phyloP scores from a whole-genome alignment of 2,329 filamentous ascomycete genomes.

The Colletotrichum coccodes region DNA sequence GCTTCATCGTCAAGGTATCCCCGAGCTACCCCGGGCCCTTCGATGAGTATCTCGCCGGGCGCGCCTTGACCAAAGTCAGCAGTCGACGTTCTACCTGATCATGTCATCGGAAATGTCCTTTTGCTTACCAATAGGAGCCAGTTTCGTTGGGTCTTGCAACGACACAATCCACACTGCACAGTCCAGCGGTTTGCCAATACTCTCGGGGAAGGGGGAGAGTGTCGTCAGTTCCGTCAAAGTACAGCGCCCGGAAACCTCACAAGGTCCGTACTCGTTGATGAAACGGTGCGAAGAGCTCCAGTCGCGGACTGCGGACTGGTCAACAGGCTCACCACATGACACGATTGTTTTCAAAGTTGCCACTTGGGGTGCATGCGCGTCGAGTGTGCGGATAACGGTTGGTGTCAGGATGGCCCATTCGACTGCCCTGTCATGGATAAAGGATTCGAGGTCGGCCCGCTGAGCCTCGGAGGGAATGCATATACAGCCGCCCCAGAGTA shows the following conservation, averaged over 20 bases:
- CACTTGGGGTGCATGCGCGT: neutral
- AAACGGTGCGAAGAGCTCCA: neutral
- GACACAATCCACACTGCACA: neutral
- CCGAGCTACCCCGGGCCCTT: slow-evolving; percentile 4
- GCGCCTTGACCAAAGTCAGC: slow-evolving; percentile 1
- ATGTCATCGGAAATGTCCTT: neutral
- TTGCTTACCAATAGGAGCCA: slow-evolving; percentile 34
- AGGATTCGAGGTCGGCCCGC: neutral
- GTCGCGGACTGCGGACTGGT: neutral
- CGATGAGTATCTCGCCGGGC: slow-evolving; percentile 8
- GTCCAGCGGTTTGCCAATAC: neutral
- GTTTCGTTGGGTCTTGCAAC: neutral
- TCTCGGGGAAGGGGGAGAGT: neutral
- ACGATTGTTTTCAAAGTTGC: neutral
- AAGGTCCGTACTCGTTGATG: neutral
- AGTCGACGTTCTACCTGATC: neutral
- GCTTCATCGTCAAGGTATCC: slow-evolving; percentile 1
- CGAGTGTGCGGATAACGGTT: neutral
- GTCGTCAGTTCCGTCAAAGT: neutral
- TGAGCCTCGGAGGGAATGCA: neutral
- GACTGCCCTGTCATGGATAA: neutral
- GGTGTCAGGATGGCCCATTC: neutral
- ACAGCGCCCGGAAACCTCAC: neutral
- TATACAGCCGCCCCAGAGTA: neutral
- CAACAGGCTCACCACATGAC: neutral